Percentiles rank a stretch among this genome's conserved stretches.
Conservation (phyloP, 2,329 filamentous ascomycete genomes). For the Fusarium sp. region DNA sequence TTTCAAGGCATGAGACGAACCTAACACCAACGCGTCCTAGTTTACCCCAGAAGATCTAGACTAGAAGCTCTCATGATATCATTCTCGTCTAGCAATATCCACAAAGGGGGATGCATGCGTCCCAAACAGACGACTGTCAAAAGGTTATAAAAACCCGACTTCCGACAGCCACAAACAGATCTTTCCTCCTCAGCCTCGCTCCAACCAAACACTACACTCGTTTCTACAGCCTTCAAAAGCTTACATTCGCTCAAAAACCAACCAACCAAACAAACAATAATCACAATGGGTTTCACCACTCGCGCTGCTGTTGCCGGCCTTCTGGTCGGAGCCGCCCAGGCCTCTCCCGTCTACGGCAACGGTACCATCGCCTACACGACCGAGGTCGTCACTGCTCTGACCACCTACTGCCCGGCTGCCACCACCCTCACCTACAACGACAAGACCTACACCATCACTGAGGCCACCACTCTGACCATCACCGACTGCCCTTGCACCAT, state of each 20-base stretch:
- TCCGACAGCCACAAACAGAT: background rate
- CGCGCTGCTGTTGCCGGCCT: conserved; percentile 30
- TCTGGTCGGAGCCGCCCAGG: conserved; percentile 29
- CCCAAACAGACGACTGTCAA: background rate
- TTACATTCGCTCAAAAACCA: background rate
- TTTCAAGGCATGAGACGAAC: background rate
- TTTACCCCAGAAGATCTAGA: background rate
- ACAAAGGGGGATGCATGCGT: background rate
- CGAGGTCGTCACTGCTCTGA: conserved; percentile 71
- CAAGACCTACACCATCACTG: conserved; percentile 73
- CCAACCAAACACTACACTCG: background rate
- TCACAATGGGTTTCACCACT: conserved; percentile 38
- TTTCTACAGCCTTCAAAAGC: background rate
- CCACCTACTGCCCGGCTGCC: conserved; percentile 74
- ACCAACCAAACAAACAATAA: conserved; percentile 7
- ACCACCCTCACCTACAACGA: conserved; percentile 69
- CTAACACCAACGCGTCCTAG: background rate
- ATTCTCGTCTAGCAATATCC: background rate
- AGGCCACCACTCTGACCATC: conserved; percentile 73
- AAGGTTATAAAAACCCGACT: background rate
- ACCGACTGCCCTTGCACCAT: conserved; percentile 74
- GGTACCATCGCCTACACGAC: conserved; percentile 64
- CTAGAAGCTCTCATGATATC: background rate
- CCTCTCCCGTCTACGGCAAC: conserved; percentile 36
- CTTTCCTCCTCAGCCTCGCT: background rate